Evolutionary conservation across 805 yeast genomes (phyloP), one percentile per base, ranked within the genome.

Genomic region (Cyberlindnera japonica): DNA sequence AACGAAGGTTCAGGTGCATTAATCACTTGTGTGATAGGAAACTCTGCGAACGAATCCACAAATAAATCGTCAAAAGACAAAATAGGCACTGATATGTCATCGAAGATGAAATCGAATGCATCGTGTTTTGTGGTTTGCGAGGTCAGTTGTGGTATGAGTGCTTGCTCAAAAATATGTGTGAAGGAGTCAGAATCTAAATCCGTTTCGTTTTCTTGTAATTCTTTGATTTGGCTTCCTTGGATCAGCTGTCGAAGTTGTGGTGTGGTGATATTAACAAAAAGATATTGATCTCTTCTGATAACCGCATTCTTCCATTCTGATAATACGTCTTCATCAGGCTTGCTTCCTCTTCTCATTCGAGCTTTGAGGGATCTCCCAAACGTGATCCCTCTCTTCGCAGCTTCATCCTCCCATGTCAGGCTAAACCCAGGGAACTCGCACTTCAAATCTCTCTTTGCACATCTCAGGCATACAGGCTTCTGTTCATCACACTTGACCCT

Each of bases 401-500:
- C 69, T 12, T 67, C 70, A 22, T 66, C 68, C 32, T 65, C 69
- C 69, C 68, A 67, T 0, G 51, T 46, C 6, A 57, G 44, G 8
- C 26, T 46, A 20, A 50, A 16, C 5, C 47, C 50, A 32, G 54
- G 61, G 23, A 40, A 51, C 9, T 41, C 36, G 16, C 55, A 51
- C 16, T 41, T 35, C 59, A 59, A 30, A 1, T 47, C 43, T 24
- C 59, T 40, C 34, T 61, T 49, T 6, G 13, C n/a, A 40, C 71
- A 66, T 13, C 58, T 52, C 5, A 13, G 18, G 40, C 71, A 67
- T 6, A 26, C 38, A 2, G 71, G 71, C 15, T 57, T 64, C 1
- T 49, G 29, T 47, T 67, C 62, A 36, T 61, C 64, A 45, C 79
- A 74, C 53, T 74, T 74, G 45, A 74, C 77, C 35, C 75, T 58